These are phyloP conservation scores for Suhomyces wounanorum DNA, from an alignment of 1,139 yeast species.

Conservation along the genomic window DNA sequence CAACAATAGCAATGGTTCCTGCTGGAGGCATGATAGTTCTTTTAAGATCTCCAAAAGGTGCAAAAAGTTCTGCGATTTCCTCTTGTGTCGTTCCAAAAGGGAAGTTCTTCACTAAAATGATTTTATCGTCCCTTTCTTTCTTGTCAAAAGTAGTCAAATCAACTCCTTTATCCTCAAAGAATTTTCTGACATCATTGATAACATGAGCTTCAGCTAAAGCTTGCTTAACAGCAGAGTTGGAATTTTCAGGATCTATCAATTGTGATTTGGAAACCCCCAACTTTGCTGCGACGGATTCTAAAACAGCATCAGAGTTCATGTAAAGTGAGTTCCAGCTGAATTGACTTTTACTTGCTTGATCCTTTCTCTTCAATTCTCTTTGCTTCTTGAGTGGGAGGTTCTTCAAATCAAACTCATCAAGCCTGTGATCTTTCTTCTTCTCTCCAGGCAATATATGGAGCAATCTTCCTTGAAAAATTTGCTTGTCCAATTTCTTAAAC, in stretches of 20 bases:
- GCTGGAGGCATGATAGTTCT: slow-evolving; percentile 93
- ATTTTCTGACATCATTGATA: slow-evolving; percentile 85
- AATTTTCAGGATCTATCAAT: slow-evolving; percentile 81
- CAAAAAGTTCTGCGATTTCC: slow-evolving; percentile 80
- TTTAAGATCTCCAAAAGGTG: slow-evolving; percentile 75
- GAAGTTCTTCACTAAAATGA: slow-evolving; percentile 84
- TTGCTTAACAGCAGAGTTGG: slow-evolving; percentile 93
- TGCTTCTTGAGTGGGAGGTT: slow-evolving; percentile 92
- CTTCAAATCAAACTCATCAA: slow-evolving; percentile 88
- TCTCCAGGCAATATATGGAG: slow-evolving; percentile 88
- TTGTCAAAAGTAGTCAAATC: slow-evolving; percentile 73
- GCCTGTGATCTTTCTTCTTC: slow-evolving; percentile 70
- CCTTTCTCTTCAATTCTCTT: slow-evolving; percentile 77
- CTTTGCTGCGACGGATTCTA: slow-evolving; percentile 84
- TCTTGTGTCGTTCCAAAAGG: slow-evolving; percentile 82
- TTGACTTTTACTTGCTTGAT: slow-evolving; percentile 79
- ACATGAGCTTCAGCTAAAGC: slow-evolving; percentile 98
- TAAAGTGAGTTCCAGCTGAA: slow-evolving; percentile 95
- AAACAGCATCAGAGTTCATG: slow-evolving; percentile 88
- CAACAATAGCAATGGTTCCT: slow-evolving; percentile 95
- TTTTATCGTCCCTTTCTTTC: slow-evolving; percentile 77
- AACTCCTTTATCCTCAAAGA: slow-evolving; percentile 82
- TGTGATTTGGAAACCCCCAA: slow-evolving; percentile 83
- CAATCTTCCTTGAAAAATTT: slow-evolving; percentile 91
- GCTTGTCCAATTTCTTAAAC: slow-evolving; percentile 72